Evolutionary conservation across 108 stramenopile species (phyloP).

Genomic region (Cyclostephanos invisitatus): DNA sequence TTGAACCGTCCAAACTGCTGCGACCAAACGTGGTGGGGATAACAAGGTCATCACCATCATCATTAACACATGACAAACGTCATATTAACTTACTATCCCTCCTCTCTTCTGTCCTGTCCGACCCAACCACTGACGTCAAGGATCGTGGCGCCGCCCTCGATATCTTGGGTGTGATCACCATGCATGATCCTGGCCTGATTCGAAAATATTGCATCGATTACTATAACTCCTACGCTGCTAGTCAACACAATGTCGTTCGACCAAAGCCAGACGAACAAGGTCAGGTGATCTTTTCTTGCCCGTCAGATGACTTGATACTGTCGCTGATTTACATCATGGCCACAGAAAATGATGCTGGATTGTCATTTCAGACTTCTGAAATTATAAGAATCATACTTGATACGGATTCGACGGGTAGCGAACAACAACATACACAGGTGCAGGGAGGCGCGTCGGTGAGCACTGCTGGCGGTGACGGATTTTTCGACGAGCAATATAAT

Average conservation of each 20-base stretch:
- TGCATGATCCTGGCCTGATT: constrained; percentile 79
- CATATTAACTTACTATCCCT: constrained; percentile 66
- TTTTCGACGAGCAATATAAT: constrained; percentile 62
- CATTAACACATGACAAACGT: background rate
- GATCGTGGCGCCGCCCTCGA: constrained; percentile 82
- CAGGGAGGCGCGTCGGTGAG: constrained; percentile 26
- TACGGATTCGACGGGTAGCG: constrained; percentile 68
- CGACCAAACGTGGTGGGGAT: background rate
- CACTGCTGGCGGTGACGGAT: constrained; percentile 35
- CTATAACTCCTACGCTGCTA: constrained; percentile 25
- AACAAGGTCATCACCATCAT: background rate
- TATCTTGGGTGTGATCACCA: constrained; percentile 71
- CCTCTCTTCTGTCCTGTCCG: constrained; percentile 70
- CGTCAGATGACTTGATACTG: constrained; percentile 70
- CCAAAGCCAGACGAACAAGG: constrained; percentile 66
- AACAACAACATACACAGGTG: constrained; percentile 40
- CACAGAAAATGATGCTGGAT: constrained; percentile 78
- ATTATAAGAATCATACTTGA: constrained; percentile 84
- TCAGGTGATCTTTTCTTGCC: constrained; percentile 68
- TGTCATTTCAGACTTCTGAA: constrained; percentile 80
- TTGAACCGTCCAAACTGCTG: constrained; percentile 3
- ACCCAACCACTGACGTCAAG: constrained; percentile 66
- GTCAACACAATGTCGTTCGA: constrained; percentile 27
- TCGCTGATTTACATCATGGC: constrained; percentile 71
- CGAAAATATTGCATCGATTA: constrained; percentile 67